Conservation (phyloP, 202 grass and related monocot species). For the Panicum virgatum region DNA sequence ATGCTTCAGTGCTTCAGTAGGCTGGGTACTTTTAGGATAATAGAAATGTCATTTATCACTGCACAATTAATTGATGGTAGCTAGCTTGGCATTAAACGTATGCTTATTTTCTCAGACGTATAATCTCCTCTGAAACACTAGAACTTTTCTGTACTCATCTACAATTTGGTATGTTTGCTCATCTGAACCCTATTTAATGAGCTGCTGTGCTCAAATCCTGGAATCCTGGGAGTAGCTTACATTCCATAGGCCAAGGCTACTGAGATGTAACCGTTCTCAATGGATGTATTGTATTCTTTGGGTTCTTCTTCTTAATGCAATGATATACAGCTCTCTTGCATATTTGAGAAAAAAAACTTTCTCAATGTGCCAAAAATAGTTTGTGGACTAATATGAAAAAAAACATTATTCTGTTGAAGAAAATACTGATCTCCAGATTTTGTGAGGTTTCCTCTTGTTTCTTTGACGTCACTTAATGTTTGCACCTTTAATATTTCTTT, state of each 20-base stretch:
- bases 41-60: neutral
- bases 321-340: too few species aligned
- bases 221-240: slow-evolving; percentile 12
- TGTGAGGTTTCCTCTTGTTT: neutral
- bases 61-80: neutral
- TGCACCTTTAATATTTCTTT: neutral
- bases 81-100: neutral
- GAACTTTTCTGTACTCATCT: neutral
- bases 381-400: neutral
- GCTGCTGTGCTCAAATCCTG: neutral
- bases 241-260: neutral
- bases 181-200: neutral
- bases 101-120: slow-evolving; percentile 1
- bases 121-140: neutral
- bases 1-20: neutral
- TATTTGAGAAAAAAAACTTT: neutral
- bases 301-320: too few species aligned
- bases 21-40: neutral
- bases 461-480: neutral
- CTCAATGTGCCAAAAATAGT: neutral
- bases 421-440: neutral
- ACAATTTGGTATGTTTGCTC: slow-evolving; percentile 3
- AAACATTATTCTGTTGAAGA: neutral
- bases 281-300: too few species aligned
- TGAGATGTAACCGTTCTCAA: neutral